phyloP scores from a whole-genome alignment of 345 rosid species.

The Mallotus nudiflorus region DNA sequence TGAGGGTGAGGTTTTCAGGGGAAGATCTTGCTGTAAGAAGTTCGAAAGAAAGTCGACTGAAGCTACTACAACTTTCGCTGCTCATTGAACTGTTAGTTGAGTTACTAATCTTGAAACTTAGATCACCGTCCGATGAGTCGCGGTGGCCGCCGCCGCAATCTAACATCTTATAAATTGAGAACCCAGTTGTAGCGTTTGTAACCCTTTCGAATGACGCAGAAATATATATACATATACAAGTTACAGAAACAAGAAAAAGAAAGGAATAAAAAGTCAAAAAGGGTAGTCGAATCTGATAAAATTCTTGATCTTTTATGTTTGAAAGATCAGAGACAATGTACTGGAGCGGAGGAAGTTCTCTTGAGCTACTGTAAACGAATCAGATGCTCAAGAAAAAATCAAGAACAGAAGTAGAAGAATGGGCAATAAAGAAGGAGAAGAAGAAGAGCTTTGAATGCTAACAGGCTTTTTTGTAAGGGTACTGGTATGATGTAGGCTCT shows the following conservation, averaged over 20 bases:
- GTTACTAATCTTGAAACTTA: slow-evolving; percentile 44
- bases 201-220: neutral
- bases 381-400: slow-evolving; percentile 2
- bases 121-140: slow-evolving; percentile 46
- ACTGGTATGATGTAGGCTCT: neutral
- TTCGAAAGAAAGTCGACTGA: slow-evolving; percentile 79
- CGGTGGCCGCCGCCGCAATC: slow-evolving; percentile 24
- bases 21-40: slow-evolving; percentile 36
- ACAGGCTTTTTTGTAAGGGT: slow-evolving; percentile 18
- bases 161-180: slow-evolving; percentile 31
- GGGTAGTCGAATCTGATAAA: slow-evolving; percentile 9
- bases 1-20: slow-evolving; percentile 48
- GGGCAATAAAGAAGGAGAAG: neutral
- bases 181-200: neutral
- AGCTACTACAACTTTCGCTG: slow-evolving; percentile 64
- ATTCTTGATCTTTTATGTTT: slow-evolving; percentile 2
- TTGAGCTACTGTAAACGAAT: neutral
- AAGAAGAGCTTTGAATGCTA: slow-evolving; percentile 10
- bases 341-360: no score
- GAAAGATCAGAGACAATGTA: neutral
- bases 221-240: neutral
- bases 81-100: slow-evolving; percentile 62
- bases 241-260: neutral
- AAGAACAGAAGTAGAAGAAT: neutral
- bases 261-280: no score